These are phyloP conservation scores for Leccinum pachyderme DNA, from an alignment of 1,284 basidiomycete genomes.

Conservation along the genomic window DNA sequence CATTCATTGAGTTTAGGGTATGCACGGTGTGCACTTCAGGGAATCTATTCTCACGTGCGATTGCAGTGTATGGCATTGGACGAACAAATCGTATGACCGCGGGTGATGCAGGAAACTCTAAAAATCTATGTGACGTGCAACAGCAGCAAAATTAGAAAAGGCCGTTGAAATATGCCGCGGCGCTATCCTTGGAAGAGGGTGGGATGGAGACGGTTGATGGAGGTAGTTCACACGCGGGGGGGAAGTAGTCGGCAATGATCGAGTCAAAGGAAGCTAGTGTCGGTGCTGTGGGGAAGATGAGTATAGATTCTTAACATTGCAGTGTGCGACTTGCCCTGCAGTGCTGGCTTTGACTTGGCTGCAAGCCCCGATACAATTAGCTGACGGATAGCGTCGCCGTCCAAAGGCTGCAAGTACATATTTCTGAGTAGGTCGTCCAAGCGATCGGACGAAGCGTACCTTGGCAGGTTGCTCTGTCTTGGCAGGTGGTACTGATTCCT, in stretches of 20 bases:
- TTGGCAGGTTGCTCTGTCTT: constrained; percentile 32
- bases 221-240: constrained; percentile 27
- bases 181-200: constrained; percentile 22
- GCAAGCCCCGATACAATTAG: constrained; percentile 72
- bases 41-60: constrained; percentile 13
- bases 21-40: constrained; percentile 27
- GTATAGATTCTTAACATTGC: background rate
- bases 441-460: constrained; percentile 5
- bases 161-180: constrained; percentile 42
- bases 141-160: constrained; percentile 35
- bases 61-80: constrained; percentile 33
- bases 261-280: constrained; percentile 60
- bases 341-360: constrained; percentile 56
- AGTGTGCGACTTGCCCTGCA: constrained; percentile 41
- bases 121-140: constrained; percentile 9
- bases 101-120: constrained; percentile 15
- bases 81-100: constrained; percentile 24
- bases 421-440: constrained; percentile 39
- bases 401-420: constrained; percentile 46
- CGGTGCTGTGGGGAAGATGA: constrained; percentile 34
- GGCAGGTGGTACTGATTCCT: constrained; percentile 31
- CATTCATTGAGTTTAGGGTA: constrained; percentile 84
- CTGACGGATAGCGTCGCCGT: constrained; percentile 67
- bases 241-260: constrained; percentile 67
- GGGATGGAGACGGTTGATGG: constrained; percentile 6